These are phyloP conservation scores for Wallacemonas sp. DNA, from an alignment of 208 protist species.

Conservation along the genomic window DNA sequence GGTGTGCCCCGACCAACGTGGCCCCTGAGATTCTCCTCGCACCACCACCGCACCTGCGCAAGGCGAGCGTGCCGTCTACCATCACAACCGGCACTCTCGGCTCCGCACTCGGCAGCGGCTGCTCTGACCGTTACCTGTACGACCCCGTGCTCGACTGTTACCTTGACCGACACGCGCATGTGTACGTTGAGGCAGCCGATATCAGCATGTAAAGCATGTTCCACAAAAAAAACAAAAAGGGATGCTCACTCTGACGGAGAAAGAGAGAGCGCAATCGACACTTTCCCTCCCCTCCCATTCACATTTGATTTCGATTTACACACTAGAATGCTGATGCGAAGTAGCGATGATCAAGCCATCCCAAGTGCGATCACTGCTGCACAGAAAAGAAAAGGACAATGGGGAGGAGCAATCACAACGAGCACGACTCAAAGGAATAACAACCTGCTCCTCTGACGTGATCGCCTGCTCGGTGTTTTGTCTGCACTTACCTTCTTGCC, in stretches of 20 bases:
- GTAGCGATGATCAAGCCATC: not conserved
- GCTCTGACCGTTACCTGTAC: slow-evolving; percentile 50
- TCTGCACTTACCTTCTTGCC: no score
- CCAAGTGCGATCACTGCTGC: not conserved
- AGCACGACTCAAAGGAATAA: no score
- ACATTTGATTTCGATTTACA: no score
- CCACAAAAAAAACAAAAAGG: slow-evolving; percentile 4
- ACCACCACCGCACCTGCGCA: not conserved
- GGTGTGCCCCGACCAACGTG: not conserved
- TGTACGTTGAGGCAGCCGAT: slow-evolving; percentile 29
- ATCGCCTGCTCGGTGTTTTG: not conserved
- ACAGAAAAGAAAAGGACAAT: not conserved
- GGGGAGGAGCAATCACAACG: no score
- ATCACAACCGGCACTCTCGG: not conserved
- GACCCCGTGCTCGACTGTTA: slow-evolving; percentile 76
- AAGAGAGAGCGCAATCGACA: no score
- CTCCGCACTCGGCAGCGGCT: not conserved
- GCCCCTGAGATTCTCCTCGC: not conserved
- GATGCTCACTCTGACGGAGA: no score
- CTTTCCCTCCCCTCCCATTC: no score
- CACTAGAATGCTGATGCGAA: no score
- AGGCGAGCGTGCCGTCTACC: not conserved
- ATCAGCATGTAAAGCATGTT: not conserved
- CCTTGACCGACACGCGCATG: slow-evolving; percentile 61
- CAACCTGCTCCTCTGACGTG: not conserved